Conservation (phyloP, 164 flowering plant species). For the Cinnamomum micranthum region DNA sequence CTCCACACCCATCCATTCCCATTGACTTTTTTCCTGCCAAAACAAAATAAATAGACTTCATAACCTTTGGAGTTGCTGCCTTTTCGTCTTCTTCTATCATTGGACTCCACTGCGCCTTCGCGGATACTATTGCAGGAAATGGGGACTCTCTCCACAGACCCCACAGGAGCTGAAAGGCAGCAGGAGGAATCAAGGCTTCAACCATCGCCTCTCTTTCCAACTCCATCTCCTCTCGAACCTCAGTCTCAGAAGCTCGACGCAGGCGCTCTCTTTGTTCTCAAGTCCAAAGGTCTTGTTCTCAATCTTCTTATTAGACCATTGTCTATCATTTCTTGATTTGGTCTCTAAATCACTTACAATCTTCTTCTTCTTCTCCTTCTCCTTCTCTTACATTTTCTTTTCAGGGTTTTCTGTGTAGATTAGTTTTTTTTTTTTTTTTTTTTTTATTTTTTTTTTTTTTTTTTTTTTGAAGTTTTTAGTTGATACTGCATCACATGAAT, state of each 20-base stretch:
- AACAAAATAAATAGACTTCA: background rate
- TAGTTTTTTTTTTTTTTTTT: too few relatives aligned
- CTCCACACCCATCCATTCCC: background rate
- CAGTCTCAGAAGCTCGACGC: constrained; percentile 37
- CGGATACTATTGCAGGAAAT: background rate
- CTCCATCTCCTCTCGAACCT: background rate
- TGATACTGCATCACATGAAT: background rate
- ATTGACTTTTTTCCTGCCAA: background rate
- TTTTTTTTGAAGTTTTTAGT: too few relatives aligned
- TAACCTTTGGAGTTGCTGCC: background rate
- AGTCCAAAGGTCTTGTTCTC: constrained; percentile 59
- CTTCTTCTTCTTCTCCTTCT: too few relatives aligned
- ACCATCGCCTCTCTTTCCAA: background rate
- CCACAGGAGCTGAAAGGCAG: background rate
- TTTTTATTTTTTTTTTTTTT: too few relatives aligned
- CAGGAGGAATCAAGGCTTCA: background rate
- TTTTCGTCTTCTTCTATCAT: background rate
- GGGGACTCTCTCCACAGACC: background rate
- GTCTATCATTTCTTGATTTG: background rate
- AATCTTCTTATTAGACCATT: background rate
- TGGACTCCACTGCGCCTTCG: background rate
- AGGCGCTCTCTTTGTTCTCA: constrained; percentile 86
- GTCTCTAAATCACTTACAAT: too few relatives aligned
- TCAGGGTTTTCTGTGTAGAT: background rate
- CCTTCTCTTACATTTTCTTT: background rate